These are phyloP conservation scores for Camellia lanceoleosa DNA, from an alignment of 148 eudicot genomes.

Conservation along the genomic window DNA sequence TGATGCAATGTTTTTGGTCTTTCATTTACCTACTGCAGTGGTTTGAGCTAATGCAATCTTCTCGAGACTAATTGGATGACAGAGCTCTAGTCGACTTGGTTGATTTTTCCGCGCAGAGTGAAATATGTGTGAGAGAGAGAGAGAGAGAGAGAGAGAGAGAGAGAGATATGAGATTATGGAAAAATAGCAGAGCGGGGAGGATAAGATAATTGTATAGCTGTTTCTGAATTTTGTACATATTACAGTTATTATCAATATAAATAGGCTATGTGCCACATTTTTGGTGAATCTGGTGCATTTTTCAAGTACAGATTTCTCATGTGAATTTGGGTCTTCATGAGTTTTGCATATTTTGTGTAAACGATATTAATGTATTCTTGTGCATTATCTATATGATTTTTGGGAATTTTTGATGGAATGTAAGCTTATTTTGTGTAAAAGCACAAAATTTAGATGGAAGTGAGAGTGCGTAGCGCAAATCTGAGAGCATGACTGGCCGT, in stretches of 20 bases:
- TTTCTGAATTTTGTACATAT: neutral
- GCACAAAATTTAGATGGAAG: no score
- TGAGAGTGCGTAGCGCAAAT: no score
- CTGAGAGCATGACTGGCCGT: no score
- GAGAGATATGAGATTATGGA: neutral
- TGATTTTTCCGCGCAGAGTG: neutral
- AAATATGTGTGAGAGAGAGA: neutral
- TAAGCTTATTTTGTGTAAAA: no score
- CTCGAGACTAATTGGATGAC: constrained; percentile 42
- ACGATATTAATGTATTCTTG: no score
- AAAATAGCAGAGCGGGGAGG: neutral
- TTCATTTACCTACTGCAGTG: constrained; percentile 50
- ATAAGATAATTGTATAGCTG: neutral
- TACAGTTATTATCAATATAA: neutral
- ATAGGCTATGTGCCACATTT: neutral
- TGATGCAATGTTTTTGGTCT: neutral
- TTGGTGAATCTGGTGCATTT: no score
- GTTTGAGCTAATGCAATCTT: constrained; percentile 88
- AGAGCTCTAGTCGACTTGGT: neutral
- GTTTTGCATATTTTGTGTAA: no score
- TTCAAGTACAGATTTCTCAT: no score
- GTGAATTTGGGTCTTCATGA: no score
- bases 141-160: neutral
- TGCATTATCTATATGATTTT: no score
- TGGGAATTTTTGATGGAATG: no score